phyloP scores from a whole-genome alignment of 352 stramenopile species.

The Globisporangium middletonii region DNA sequence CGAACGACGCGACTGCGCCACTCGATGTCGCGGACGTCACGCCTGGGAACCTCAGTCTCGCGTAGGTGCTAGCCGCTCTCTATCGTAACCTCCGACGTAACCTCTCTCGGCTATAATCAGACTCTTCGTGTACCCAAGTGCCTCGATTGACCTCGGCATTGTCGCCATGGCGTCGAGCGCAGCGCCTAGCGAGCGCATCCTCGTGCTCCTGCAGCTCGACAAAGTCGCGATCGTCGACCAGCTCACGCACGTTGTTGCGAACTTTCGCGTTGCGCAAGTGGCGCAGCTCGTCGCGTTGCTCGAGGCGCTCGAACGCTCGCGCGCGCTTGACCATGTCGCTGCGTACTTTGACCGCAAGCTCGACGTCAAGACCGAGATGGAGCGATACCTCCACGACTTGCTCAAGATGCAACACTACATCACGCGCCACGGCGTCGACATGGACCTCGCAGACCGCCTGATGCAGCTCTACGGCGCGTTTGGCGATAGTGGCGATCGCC shows the following conservation, averaged over 20 bases:
- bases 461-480: slow-evolving; percentile 40
- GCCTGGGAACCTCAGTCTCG: slow-evolving; percentile 1
- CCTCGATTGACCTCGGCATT: too few species aligned
- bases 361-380: slow-evolving; percentile 52
- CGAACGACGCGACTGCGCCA: not conserved
- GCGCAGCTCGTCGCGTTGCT: slow-evolving; percentile 27
- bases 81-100: too few species aligned
- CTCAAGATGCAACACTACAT: slow-evolving; percentile 54
- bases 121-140: too few species aligned
- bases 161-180: too few species aligned
- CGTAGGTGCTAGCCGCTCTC: slow-evolving; percentile 1
- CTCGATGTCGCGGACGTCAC: slow-evolving; percentile 5
- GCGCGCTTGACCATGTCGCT: slow-evolving; percentile 9
- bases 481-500: slow-evolving; percentile 33
- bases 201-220: slow-evolving; percentile 32
- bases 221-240: slow-evolving; percentile 28
- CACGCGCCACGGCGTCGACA: slow-evolving; percentile 28
- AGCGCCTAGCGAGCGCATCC: slow-evolving; percentile 16
- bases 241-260: slow-evolving; percentile 26
- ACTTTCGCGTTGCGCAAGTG: slow-evolving; percentile 41
- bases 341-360: slow-evolving; percentile 49
- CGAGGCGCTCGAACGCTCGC: slow-evolving; percentile 12
- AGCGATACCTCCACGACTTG: slow-evolving; percentile 50
- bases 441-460: slow-evolving; percentile 15
- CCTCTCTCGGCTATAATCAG: too few species aligned